phyloP scores from a whole-genome alignment of 2,329 filamentous ascomycete genomes.

The Ceratocystiopsis sp. region DNA sequence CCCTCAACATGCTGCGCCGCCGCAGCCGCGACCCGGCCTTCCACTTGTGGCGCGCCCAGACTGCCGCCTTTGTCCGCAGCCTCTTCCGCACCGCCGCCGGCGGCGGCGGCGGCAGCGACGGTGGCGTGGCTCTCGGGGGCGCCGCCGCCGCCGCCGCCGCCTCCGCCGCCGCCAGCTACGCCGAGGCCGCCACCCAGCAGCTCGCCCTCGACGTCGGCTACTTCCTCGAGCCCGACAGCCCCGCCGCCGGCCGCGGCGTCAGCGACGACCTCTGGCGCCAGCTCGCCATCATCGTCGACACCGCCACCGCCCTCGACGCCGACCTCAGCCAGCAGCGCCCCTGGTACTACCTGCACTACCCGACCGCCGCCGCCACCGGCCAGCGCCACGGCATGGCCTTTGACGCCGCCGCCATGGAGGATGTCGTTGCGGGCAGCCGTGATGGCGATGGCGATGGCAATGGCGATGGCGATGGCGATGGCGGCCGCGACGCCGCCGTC shows the following conservation, averaged over 20 bases:
- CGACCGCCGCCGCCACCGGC: background rate
- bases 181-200: background rate
- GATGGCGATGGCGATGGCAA: background rate
- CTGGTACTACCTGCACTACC: conserved; percentile 5
- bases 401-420: conserved; percentile 2
- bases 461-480: background rate
- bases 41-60: conserved; percentile 7
- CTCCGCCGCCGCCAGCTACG: background rate
- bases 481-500: background rate
- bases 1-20: conserved; percentile 1
- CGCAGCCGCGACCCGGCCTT: conserved; percentile 2
- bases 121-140: too few relatives aligned
- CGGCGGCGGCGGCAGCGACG: background rate
- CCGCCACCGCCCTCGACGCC: conserved; percentile 3
- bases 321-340: conserved; percentile 7
- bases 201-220: conserved; percentile 2
- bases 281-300: background rate
- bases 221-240: background rate
- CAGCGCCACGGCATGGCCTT: conserved; percentile 5
- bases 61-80: conserved; percentile 2
- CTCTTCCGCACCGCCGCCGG: background rate
- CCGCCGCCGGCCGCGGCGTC: background rate
- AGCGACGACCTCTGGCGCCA: background rate
- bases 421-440: background rate
- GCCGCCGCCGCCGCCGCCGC: background rate